Percentiles rank a stretch among this genome's conserved stretches.
These are phyloP conservation scores for Tuber brumale DNA, from an alignment of 495 filamentous ascomycete species.

Conservation along the genomic window DNA sequence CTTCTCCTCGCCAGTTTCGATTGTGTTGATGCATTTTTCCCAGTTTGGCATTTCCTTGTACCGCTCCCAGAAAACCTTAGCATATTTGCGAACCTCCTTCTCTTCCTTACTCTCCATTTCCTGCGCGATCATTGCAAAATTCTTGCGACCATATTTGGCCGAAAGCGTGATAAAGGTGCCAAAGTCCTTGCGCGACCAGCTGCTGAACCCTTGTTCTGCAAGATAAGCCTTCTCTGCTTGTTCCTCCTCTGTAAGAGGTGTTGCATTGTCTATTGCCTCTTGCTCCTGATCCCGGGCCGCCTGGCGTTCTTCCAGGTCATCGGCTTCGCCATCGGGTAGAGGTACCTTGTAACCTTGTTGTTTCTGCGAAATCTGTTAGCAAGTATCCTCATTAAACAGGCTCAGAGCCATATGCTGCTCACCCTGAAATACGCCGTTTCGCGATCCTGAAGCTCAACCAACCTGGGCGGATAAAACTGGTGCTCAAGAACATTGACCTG, in stretches of 20 bases:
- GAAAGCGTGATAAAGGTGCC: conserved; percentile 95
- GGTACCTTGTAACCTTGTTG: conserved; percentile 90
- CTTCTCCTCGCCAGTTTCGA: conserved; percentile 88
- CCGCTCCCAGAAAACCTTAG: conserved; percentile 88
- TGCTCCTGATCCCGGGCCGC: conserved; percentile 85
- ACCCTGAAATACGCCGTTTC: conserved; percentile 81
- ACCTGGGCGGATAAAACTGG: conserved; percentile 82
- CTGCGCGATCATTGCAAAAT: conserved; percentile 73
- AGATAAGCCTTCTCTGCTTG: conserved; percentile 72
- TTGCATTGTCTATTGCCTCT: conserved; percentile 83
- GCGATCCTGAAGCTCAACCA: conserved; percentile 85
- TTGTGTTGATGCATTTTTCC: conserved; percentile 73
- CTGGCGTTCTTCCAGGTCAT: conserved; percentile 73
- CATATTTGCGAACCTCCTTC: conserved; percentile 79
- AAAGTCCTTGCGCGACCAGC: conserved; percentile 96
- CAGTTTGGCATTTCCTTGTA: conserved; percentile 84
- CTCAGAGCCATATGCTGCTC: background rate
- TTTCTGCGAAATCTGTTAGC: conserved; percentile 49
- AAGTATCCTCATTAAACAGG: background rate
- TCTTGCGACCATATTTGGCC: conserved; percentile 79
- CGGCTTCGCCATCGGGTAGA: conserved; percentile 74
- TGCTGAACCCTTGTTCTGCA: conserved; percentile 75
- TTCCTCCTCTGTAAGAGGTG: conserved; percentile 83
- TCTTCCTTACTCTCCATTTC: conserved; percentile 88
- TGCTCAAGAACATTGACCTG: conserved; percentile 90